Conservation (phyloP, 1,284 basidiomycete genomes). For the Ustilago crameri region DNA sequence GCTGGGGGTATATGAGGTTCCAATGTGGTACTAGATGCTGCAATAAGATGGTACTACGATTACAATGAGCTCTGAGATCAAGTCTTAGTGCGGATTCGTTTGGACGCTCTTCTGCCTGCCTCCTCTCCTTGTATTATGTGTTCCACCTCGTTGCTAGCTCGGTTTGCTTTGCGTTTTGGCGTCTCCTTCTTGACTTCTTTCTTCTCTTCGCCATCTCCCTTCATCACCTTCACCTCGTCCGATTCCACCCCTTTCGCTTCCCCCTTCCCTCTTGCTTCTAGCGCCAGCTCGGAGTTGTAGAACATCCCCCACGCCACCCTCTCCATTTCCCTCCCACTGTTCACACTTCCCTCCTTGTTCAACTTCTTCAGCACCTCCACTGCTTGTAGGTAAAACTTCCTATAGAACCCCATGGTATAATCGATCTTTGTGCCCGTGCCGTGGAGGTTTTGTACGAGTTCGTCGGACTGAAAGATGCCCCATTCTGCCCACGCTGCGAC, state of each 20-base stretch:
- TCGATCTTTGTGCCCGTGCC: slow-evolving; percentile 2
- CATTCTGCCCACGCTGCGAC: slow-evolving; percentile 10
- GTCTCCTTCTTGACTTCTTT: not conserved
- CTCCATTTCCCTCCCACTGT: slow-evolving; percentile 14
- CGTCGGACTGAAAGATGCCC: slow-evolving; percentile 29
- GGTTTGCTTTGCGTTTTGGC: slow-evolving; percentile 1
- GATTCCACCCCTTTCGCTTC: no score
- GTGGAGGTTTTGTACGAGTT: slow-evolving; percentile 6
- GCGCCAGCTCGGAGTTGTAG: not conserved
- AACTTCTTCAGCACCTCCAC: not conserved
- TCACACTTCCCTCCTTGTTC: not conserved
- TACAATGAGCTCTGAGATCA: not conserved
- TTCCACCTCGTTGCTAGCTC: not conserved
- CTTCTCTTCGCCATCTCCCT: not conserved
- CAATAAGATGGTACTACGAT: no score
- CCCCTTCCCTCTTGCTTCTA: no score
- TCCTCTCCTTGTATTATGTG: no score
- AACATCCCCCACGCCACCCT: slow-evolving; percentile 22
- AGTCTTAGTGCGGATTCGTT: slow-evolving; percentile 4
- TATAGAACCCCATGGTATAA: slow-evolving; percentile 23
- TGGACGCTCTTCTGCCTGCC: slow-evolving; percentile 6
- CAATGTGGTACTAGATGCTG: no score
- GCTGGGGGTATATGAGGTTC: no score
- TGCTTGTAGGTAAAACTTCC: slow-evolving; percentile 11
- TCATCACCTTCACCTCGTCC: not conserved